Conservation (phyloP, 176 grass and related monocot genomes). For the Oryza brachyantha region DNA sequence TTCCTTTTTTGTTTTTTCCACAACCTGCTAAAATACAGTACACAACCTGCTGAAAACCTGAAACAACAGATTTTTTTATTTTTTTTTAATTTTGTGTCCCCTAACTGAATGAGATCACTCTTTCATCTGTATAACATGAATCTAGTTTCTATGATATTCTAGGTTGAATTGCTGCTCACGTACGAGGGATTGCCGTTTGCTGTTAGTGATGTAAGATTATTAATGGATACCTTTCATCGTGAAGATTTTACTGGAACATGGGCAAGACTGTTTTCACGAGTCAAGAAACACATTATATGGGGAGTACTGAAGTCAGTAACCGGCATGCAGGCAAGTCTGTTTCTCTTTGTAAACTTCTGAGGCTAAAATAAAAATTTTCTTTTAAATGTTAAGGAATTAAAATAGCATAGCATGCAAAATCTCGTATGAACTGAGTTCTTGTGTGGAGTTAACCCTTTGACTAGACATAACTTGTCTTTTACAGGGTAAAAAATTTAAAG, state of each 20-base stretch:
- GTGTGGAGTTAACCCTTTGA: conserved; percentile 26
- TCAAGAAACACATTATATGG: conserved; percentile 97
- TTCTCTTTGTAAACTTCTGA: conserved; percentile 14
- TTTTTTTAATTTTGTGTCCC: neutral
- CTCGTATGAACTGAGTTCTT: conserved; percentile 21
- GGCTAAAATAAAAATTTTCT: neutral
- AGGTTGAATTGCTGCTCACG: conserved; percentile 97
- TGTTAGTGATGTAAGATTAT: conserved; percentile 82
- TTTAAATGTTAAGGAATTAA: conserved; percentile 4
- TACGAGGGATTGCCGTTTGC: conserved; percentile 87
- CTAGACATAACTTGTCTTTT: conserved; percentile 22
- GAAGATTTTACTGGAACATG: conserved; percentile 96
- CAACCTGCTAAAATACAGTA: conserved; percentile 14
- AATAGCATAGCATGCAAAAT: conserved; percentile 16
- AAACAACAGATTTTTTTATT: conserved; percentile 30
- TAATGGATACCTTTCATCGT: conserved; percentile 97
- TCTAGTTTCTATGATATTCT: conserved; percentile 33
- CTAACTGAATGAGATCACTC: conserved; percentile 20
- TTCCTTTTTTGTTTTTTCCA: conserved; percentile 25
- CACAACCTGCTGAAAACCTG: neutral
- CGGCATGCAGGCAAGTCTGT: conserved; percentile 86
- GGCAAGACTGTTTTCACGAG: conserved; percentile 82
- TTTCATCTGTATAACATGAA: conserved; percentile 15
- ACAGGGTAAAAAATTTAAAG: conserved; percentile 98
- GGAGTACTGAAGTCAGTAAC: conserved; percentile 95